Evolutionary conservation across 768 basidiomycete species (phyloP), one percentile per base, ranked within the genome.

Genomic region (Rhizopogon vinicolor): DNA sequence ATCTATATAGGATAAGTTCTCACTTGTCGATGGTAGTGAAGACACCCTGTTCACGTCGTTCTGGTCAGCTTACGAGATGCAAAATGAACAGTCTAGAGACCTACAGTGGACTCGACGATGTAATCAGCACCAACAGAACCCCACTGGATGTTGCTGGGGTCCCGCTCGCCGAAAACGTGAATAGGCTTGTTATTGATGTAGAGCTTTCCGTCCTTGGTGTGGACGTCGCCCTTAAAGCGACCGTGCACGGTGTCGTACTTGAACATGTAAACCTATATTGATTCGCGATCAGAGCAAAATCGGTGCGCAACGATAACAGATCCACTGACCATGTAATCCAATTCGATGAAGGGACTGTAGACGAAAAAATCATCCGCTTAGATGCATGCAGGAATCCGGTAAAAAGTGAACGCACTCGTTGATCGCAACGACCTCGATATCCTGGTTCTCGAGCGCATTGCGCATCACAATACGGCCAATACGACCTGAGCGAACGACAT

Each of bases 391-490:
- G 16, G 51, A 22, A 52, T 45, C 29, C 31, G 59, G 33, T 41
- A 51, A 25, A 48, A 39, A 10, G 29, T 48, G 42, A 16, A 72
- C 92, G 66, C 64, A 95, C 91, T 96, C 93, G 80, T 98, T 98
- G 66, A 98, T 74, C 56, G 94, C 94, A 60, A 94, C 86, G 68
- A 99, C 84, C n/a, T 93, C 76, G 69, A 94, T 80, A 52, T 86
- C 84, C 53, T 77, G 71, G 68, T 82, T 75, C 63, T 84, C 77
- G 64, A 97, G 80, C 51, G 95, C 94, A 80, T 98, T 98, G 64
- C 97, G 89, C 74, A 89, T 80, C 62, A 98, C 97, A 72, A 98
- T 96, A 76, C 97, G 96, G 74, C 97, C 96, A 71, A 98, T 98
- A 81, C 97, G 96, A 81, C 96, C 96, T 69, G 12, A 53, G 10